Conservation (phyloP, 495 filamentous ascomycete genomes). For the Lindgomyces ingoldianus region DNA sequence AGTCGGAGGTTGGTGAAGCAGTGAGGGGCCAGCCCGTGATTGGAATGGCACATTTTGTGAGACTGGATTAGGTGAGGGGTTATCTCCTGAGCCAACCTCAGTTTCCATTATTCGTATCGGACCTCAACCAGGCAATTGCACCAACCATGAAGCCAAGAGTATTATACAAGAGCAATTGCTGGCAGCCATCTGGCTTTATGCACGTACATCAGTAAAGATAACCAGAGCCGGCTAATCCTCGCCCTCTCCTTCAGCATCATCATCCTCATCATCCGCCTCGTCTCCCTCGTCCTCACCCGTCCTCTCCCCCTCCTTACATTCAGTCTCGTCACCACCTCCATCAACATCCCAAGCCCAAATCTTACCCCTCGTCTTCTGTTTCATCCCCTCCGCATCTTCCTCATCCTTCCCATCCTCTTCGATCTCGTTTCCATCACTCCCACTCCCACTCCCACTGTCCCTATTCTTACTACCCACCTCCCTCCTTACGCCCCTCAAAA, state of each 20-base stretch:
- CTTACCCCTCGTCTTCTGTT: not conserved
- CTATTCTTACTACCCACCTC: not conserved
- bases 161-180: too few species aligned
- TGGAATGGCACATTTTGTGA: too few species aligned
- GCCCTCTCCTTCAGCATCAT: not conserved
- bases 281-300: not conserved
- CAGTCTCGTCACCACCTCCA: not conserved
- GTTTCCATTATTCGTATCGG: not conserved
- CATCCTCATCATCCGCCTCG: not conserved
- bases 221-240: not conserved
- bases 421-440: too few species aligned
- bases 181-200: too few species aligned
- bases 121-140: too few species aligned
- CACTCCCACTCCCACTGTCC: too few species aligned
- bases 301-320: not conserved
- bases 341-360: not conserved
- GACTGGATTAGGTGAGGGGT: too few species aligned
- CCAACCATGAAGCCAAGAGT: too few species aligned
- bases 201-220: too few species aligned
- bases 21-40: not conserved
- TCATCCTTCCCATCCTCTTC: not conserved
- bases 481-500: not conserved
- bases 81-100: too few species aligned
- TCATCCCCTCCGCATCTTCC: not conserved
- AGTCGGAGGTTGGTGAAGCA: conserved; percentile 9